Conservation (phyloP, 176 grass and related monocot species). For the Puccinellia tenuiflora region DNA sequence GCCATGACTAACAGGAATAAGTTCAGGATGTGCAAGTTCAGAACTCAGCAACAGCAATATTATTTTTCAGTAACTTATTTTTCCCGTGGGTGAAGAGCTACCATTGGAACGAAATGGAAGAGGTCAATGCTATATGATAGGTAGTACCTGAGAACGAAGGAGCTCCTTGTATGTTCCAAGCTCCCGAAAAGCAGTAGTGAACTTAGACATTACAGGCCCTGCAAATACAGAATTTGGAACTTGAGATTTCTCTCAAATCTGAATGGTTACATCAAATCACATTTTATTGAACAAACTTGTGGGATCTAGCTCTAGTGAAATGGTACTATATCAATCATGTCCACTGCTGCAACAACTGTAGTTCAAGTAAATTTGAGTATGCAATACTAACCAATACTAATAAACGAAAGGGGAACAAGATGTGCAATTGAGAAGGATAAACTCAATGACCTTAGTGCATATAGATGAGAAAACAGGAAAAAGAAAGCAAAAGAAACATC, state of each 20-base stretch:
- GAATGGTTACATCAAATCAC: neutral
- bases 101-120: neutral
- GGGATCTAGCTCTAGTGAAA: neutral
- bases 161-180: constrained; percentile 79
- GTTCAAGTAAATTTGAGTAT: neutral
- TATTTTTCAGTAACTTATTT: neutral
- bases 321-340: constrained; percentile 13
- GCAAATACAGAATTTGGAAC: constrained; percentile 9
- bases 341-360: neutral
- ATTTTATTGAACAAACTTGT: neutral
- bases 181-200: constrained; percentile 69
- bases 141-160: constrained; percentile 83
- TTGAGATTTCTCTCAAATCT: neutral
- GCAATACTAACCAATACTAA: neutral
- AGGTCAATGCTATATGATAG: neutral
- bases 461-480: constrained; percentile 18
- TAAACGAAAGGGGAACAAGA: neutral
- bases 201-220: constrained; percentile 72
- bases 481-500: constrained; percentile 28
- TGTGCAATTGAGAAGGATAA: constrained; percentile 2
- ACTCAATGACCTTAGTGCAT: neutral
- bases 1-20: neutral
- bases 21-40: neutral
- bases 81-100: neutral
- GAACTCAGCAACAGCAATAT: neutral